Percentiles rank a stretch among this genome's conserved stretches.
These are phyloP conservation scores for Aspergillus homomorphus DNA, from an alignment of 495 filamentous ascomycete genomes.

Conservation along the genomic window DNA sequence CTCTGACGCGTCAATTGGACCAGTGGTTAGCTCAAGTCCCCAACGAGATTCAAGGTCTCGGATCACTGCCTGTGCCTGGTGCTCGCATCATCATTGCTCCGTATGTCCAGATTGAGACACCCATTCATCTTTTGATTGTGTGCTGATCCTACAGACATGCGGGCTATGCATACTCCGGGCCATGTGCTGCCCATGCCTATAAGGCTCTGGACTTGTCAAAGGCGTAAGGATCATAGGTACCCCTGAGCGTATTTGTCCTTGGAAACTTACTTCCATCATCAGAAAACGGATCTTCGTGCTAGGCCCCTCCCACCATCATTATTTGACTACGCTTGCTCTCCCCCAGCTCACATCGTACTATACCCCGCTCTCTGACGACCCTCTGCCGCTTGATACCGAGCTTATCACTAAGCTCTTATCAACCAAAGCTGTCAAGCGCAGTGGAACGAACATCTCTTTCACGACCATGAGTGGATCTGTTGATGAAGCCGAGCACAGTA, in stretches of 20 bases:
- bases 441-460: constrained; percentile 52
- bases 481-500: constrained; percentile 88
- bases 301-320: constrained; percentile 88
- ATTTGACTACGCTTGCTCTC: constrained; percentile 73
- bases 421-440: constrained; percentile 37
- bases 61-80: constrained; percentile 64
- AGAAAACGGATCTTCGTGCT: constrained; percentile 92
- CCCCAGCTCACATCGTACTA: constrained; percentile 71
- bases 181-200: constrained; percentile 94
- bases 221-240: constrained; percentile 50
- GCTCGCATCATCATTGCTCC: constrained; percentile 93
- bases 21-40: constrained; percentile 74
- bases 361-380: constrained; percentile 81
- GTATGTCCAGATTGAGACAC: constrained; percentile 54
- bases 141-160: constrained; percentile 66
- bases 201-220: constrained; percentile 80
- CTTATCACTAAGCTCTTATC: constrained; percentile 60
- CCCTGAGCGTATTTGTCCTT: background rate
- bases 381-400: constrained; percentile 65
- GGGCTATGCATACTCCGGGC: constrained; percentile 92
- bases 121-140: background rate
- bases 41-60: constrained; percentile 52
- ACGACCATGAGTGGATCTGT: constrained; percentile 64
- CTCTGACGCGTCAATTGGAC: constrained; percentile 71
- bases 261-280: constrained; percentile 1